Evolutionary conservation across 1,139 yeast genomes (phyloP).

Genomic region (Sugiyamaella japonica): DNA sequence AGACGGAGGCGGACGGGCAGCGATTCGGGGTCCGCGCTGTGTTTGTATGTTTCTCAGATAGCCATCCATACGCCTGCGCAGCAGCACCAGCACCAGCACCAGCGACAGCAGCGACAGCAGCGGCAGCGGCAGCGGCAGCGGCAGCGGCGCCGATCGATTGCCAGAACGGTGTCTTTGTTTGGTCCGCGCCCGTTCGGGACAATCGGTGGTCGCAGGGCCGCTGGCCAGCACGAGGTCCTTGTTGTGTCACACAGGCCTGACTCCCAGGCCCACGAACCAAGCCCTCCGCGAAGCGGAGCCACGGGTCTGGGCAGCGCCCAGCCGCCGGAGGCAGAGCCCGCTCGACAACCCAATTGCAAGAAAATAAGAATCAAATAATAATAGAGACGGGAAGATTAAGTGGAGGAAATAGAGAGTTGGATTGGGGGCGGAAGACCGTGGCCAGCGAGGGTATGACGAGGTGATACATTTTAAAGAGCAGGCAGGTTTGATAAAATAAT

Average conservation of each 20-base stretch:
- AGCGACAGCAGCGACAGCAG: neutral
- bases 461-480: neutral
- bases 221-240: neutral
- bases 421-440: too few species aligned
- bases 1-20: neutral
- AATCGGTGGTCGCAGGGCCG: neutral
- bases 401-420: neutral
- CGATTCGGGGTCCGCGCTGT: too few species aligned
- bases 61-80: neutral
- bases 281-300: conserved; percentile 2
- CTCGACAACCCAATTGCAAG: conserved; percentile 7
- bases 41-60: neutral
- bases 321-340: conserved; percentile 1
- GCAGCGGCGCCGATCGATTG: conserved; percentile 1
- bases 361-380: neutral
- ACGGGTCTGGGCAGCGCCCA: conserved; percentile 5
- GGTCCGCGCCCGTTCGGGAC: conserved; percentile 4
- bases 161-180: conserved; percentile 10
- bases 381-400: neutral
- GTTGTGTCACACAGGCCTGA: neutral
- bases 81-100: neutral
- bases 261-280: neutral
- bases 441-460: neutral
- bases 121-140: neutral
- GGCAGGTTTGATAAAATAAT: neutral